These are phyloP conservation scores for Solanum stenotomum DNA, from an alignment of 257 asterid species.

Conservation along the genomic window DNA sequence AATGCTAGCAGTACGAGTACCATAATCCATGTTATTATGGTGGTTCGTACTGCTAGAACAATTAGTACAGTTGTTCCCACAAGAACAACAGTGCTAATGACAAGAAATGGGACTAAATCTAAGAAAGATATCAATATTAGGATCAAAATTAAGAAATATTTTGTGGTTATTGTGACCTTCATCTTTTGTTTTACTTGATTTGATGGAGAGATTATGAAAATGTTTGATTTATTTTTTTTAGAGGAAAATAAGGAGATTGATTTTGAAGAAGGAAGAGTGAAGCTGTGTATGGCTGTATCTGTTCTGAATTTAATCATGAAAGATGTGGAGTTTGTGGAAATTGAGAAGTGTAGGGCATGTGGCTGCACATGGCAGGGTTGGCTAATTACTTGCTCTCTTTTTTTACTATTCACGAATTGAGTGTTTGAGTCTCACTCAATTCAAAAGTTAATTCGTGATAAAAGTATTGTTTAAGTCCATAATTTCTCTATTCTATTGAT, in stretches of 20 bases:
- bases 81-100: conserved; percentile 6
- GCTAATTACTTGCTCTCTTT: conserved; percentile 6
- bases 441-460: rapidly evolving
- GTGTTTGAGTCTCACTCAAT: no score
- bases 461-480: no score
- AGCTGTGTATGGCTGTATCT: not conserved
- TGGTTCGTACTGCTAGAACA: conserved; percentile 41
- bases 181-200: not conserved
- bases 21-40: conserved; percentile 60
- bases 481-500: no score
- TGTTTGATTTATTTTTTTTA: no score
- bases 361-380: conserved; percentile 81
- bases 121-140: not conserved
- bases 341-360: conserved; percentile 37
- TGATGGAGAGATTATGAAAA: not conserved
- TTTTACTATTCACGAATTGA: not conserved
- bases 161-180: not conserved
- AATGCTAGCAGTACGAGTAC: conserved; percentile 61
- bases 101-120: not conserved
- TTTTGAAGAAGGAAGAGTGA: conserved; percentile 6
- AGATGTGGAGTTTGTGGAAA: not conserved
- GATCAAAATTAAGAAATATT: not conserved
- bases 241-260: no score
- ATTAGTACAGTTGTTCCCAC: conserved; percentile 21
- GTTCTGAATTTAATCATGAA: not conserved